phyloP scores from a whole-genome alignment of 2,329 filamentous ascomycete genomes.

The Ilyonectria robusta region DNA sequence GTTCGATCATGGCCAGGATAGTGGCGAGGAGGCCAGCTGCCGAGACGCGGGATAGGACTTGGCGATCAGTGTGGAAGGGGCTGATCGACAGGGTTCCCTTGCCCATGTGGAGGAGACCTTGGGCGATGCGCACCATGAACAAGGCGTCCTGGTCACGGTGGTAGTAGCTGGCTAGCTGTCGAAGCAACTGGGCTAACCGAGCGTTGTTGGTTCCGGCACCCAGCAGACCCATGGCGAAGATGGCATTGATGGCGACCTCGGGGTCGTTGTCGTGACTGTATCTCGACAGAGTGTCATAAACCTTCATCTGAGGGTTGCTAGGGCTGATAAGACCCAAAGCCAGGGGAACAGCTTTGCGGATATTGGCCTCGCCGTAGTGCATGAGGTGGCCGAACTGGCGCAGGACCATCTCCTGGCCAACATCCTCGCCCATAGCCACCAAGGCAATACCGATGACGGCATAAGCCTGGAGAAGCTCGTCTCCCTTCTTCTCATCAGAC shows the following conservation, averaged over 20 bases:
- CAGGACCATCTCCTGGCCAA: slow-evolving; percentile 98
- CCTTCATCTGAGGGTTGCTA: slow-evolving; percentile 99
- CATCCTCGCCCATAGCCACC: slow-evolving; percentile 97
- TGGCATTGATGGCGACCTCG: slow-evolving; percentile 97
- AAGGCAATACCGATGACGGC: slow-evolving; percentile 94
- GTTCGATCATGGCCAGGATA: slow-evolving; percentile 93
- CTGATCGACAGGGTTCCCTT: slow-evolving; percentile 97
- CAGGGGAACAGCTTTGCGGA: slow-evolving; percentile 93
- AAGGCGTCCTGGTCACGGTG: slow-evolving; percentile 95
- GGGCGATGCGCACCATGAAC: slow-evolving; percentile 99
- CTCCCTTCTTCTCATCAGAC: slow-evolving; percentile 92
- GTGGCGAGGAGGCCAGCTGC: slow-evolving; percentile 91
- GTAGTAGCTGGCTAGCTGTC: slow-evolving; percentile 98
- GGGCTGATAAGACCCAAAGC: slow-evolving; percentile 97
- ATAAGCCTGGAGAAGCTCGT: slow-evolving; percentile 95
- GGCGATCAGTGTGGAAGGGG: slow-evolving; percentile 99
- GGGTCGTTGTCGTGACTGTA: slow-evolving; percentile 99
- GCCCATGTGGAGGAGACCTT: slow-evolving; percentile 98
- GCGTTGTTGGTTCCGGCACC: slow-evolving; percentile 99
- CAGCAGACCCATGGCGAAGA: slow-evolving; percentile 98
- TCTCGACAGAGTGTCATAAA: slow-evolving; percentile 96
- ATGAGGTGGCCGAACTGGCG: slow-evolving; percentile 98
- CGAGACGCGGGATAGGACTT: slow-evolving; percentile 92
- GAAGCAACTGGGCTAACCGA: slow-evolving; percentile 90
- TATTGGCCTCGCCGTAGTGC: slow-evolving; percentile 99